A percentile compares a stretch with the other conserved stretches of the same genome.
These are phyloP conservation scores for Collybiopsis confluens DNA, from an alignment of 768 basidiomycete genomes.

Conservation along the genomic window DNA sequence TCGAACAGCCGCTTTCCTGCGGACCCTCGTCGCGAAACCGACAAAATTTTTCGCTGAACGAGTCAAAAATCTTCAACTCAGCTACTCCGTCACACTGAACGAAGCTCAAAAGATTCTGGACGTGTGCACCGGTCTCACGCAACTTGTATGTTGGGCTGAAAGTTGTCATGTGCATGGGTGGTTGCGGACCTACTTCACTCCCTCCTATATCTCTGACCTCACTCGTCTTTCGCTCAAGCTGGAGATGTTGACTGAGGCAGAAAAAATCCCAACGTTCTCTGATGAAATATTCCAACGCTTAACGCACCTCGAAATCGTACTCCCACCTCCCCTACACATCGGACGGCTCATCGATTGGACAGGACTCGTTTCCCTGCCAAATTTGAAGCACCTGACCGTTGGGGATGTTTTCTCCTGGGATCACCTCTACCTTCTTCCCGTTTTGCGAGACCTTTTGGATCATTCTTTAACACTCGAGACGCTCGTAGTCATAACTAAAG, in stretches of 20 bases:
- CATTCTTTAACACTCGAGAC: slow-evolving; percentile 16
- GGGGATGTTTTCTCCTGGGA: slow-evolving; percentile 18
- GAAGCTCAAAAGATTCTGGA: slow-evolving; percentile 19
- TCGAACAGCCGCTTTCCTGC: slow-evolving; percentile 20
- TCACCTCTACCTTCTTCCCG: slow-evolving; percentile 15
- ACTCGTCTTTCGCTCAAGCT: slow-evolving; percentile 19
- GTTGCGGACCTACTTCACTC: slow-evolving; percentile 3
- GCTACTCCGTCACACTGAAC: slow-evolving; percentile 15
- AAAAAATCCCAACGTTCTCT: slow-evolving; percentile 1
- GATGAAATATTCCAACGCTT: slow-evolving; percentile 18
- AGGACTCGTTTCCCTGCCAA: slow-evolving; percentile 20
- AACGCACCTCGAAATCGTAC: slow-evolving; percentile 26
- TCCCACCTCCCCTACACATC: slow-evolving; percentile 14
- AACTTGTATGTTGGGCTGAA: slow-evolving; percentile 25
- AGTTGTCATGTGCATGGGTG: background rate
- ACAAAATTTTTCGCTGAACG: slow-evolving; percentile 23
- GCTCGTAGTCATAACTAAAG: slow-evolving; percentile 22
- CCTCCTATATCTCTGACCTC: slow-evolving; percentile 1
- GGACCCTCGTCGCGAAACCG: slow-evolving; percentile 23
- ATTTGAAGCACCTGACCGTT: slow-evolving; percentile 27
- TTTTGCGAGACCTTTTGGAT: slow-evolving; percentile 17
- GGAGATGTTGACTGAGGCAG: background rate
- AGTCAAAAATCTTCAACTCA: slow-evolving; percentile 23
- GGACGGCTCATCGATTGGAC: slow-evolving; percentile 21
- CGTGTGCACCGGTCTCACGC: slow-evolving; percentile 20